Base-by-base conservation (phyloP, 2,329 filamentous ascomycete species). In the Xylariales sp. region DNA sequence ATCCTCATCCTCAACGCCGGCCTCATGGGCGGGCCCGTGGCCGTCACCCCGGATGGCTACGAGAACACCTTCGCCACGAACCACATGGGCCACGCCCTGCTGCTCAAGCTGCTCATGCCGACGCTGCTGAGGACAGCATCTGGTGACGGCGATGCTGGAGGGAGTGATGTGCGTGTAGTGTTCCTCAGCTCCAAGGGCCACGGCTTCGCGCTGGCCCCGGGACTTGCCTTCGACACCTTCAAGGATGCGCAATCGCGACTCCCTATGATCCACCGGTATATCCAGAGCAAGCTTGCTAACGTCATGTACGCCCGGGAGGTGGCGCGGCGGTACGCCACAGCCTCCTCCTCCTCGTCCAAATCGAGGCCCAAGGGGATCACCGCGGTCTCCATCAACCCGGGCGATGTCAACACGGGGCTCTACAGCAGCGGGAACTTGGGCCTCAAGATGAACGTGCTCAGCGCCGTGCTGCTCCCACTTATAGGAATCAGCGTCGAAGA, bases 51-150 rank as follows among this genome's bases (percentile, higher is more conserved):
- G 15, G 62, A 69, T 10, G 65, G 65, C 5, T 70, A 66, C 44
- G 67, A 72, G 45, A 43, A 61, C 11, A 59, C 66, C 35, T 67
- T 69, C 37, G 65, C 57, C 2, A 64, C 57, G 3, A 71, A 70
- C 38, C 62, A 68, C 40, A 39, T 70, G 6, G 65, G 65, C 6
- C 66, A 68, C 27, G 63, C 65, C 3, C 51, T 66, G 10, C 54
- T 70, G 3, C 7, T 30, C 12, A 30, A 30, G 29, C 29, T 30
- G 10, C 29, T 30, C 15, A 30, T 15, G 29, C 29, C 29, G 11
- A 8, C 15, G 7, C 11, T 30, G 29, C 12, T 30, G 12, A 30
- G 16, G 29, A 30, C 29, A 15, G 14, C 29, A n/a, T 25, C 23
- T 8, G 23, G n/a, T 8, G n/a, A 25, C 8, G 23, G 23, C 8